Evolutionary conservation across 257 asterid species (phyloP).

Genomic region (Primulina huaijiensis): DNA sequence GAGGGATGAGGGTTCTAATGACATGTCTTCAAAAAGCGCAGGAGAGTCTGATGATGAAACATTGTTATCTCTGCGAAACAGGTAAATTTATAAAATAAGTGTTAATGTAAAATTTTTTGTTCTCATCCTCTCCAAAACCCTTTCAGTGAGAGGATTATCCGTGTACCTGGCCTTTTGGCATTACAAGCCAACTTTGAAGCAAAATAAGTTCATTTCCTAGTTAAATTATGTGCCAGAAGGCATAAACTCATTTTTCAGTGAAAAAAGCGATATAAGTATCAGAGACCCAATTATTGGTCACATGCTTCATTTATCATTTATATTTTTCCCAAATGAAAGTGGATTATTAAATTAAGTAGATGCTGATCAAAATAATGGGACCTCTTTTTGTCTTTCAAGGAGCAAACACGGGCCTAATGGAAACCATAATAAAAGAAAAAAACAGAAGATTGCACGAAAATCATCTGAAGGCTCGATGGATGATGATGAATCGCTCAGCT

Average conservation of each 20-base stretch:
- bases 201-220: slow-evolving; percentile 8
- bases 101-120: slow-evolving; percentile 18
- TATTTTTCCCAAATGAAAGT: slow-evolving; percentile 17
- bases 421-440: slow-evolving; percentile 19
- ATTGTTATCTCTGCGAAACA: slow-evolving; percentile 48
- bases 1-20: slow-evolving; percentile 52
- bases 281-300: background rate
- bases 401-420: slow-evolving; percentile 39
- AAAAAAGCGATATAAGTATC: slow-evolving; percentile 2
- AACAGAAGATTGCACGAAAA: slow-evolving; percentile 21
- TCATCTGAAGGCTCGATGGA: slow-evolving; percentile 40
- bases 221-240: background rate
- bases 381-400: slow-evolving; percentile 35
- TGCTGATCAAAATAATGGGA: slow-evolving; percentile 13
- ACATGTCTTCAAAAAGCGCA: slow-evolving; percentile 37
- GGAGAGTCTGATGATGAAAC: slow-evolving; percentile 66
- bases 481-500: slow-evolving; percentile 60
- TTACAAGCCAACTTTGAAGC: slow-evolving; percentile 18
- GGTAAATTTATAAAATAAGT: slow-evolving; percentile 40
- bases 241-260: background rate
- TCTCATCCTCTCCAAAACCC: slow-evolving; percentile 8
- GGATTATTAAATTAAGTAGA: slow-evolving; percentile 4
- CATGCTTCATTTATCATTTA: slow-evolving; percentile 4
- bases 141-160: background rate
- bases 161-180: background rate